Evolutionary conservation across 768 basidiomycete species (phyloP), one percentile per base, ranked within the genome.

Genomic region (Boletus pseudopeckii): DNA sequence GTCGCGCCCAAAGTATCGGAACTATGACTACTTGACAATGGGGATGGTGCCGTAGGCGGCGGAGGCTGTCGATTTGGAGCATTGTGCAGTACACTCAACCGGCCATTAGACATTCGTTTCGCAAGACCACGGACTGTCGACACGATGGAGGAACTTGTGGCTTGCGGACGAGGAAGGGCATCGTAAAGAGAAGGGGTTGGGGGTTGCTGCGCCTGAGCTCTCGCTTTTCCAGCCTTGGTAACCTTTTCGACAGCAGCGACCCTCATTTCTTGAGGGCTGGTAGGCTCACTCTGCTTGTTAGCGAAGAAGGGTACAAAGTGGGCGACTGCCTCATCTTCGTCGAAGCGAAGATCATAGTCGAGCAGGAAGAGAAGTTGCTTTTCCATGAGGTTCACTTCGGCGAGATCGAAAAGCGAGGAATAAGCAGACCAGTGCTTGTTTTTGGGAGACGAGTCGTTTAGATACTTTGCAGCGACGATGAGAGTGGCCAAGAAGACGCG

Each of bases 351-450:
- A 70, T 98, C 87, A 69, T 90, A 95, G 74, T 96, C 90, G 62
- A 99, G 84, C 54, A 98, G 77, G 70, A 81, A 88, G 50, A 99
- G 84, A 28, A 99, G 82, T 73, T 99, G 93, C 74, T 86, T 90
- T 75, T 99, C 96, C 96, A 98, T 98, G 56, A 95, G 79, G 72
- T 95, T 97, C 71, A 98, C 85, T 74, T 92, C 90, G 11, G 75
- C 71, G 47, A 84, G 73, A 66, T 89, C 84, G 74, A 92, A 95
- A 58, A 90, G 74, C 40, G 76, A 74, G 17, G 85, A 87, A 68
- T 93, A 91, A 45, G 74, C 73, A 52, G 86, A 82, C 96, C 96
- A 99, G 76, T 97, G 90, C 69, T 80, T 80, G 76, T 98, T 99
- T 80, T 94, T 96, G 4, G 92, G 92, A 42, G 88, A 88, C n/a